These are phyloP conservation scores for Metschnikowia shivogae DNA, from an alignment of 805 yeast species.

Conservation along the genomic window DNA sequence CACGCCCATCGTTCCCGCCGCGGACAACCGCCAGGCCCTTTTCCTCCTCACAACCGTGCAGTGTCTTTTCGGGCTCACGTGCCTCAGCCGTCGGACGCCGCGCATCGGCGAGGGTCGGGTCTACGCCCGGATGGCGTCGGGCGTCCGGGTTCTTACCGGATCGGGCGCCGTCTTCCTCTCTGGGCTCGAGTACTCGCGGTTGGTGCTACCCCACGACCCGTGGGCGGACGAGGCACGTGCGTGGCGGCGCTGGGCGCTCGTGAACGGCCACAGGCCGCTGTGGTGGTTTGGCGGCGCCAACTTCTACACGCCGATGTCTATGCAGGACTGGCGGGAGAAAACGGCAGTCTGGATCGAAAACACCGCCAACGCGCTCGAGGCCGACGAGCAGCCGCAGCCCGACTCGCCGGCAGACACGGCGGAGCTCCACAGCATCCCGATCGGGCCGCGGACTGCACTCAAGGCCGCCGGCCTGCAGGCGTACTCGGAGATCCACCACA, in stretches of 20 bases:
- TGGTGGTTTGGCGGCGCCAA: constrained; percentile 68
- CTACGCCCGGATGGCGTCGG: constrained; percentile 7
- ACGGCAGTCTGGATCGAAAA: constrained; percentile 17
- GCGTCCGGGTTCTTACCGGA: constrained; percentile 10
- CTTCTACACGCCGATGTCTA: constrained; percentile 49
- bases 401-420: neutral
- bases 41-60: constrained; percentile 52
- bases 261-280: constrained; percentile 45
- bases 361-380: constrained; percentile 13
- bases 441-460: constrained; percentile 16
- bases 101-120: constrained; percentile 12
- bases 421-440: constrained; percentile 10
- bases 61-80: constrained; percentile 41
- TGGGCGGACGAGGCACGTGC: constrained; percentile 65
- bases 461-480: constrained; percentile 13
- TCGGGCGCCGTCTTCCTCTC: constrained; percentile 47
- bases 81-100: constrained; percentile 13
- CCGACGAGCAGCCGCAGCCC: neutral
- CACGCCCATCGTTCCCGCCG: constrained; percentile 74
- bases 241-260: constrained; percentile 48
- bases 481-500: constrained; percentile 27
- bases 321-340: constrained; percentile 32
- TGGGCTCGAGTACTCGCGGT: constrained; percentile 52
- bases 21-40: constrained; percentile 56
- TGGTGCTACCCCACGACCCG: constrained; percentile 52